These are phyloP conservation scores for Arctostaphylos glauca DNA, from an alignment of 148 eudicot species.

Conservation along the genomic window DNA sequence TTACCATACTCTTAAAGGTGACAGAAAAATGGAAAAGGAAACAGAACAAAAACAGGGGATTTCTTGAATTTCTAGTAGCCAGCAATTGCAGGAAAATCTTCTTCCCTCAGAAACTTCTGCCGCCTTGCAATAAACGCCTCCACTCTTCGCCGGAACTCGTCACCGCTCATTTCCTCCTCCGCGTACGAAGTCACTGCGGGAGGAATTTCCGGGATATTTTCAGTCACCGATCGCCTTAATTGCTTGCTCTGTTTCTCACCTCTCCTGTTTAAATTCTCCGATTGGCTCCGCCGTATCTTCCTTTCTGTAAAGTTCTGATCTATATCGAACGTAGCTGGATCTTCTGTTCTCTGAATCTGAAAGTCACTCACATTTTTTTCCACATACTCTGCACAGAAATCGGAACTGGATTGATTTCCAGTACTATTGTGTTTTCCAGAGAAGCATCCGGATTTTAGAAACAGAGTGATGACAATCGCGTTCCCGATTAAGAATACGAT, in stretches of 20 bases:
- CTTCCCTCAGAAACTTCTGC: constrained; percentile 75
- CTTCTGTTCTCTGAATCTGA: not conserved
- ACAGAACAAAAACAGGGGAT: constrained; percentile 9
- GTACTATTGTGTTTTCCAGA: not conserved
- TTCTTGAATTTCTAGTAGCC: not conserved
- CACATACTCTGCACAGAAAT: not conserved
- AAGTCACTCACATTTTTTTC: not conserved
- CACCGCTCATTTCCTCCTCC: constrained; percentile 22
- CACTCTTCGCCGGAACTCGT: constrained; percentile 22
- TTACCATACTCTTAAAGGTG: not conserved
- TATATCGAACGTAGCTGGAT: not conserved
- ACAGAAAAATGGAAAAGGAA: not conserved
- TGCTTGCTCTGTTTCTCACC: not conserved
- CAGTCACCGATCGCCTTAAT: constrained; percentile 11
- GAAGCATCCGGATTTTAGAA: not conserved
- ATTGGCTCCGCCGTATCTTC: not conserved
- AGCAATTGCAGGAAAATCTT: constrained; percentile 30
- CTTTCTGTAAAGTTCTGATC: not conserved
- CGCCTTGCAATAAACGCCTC: constrained; percentile 83
- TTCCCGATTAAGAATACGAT: not conserved
- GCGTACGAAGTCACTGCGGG: not conserved
- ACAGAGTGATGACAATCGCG: not conserved
- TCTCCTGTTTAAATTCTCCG: not conserved
- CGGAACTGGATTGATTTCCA: not conserved
- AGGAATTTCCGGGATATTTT: not conserved